These are phyloP conservation scores for Neurospora sp. DNA, from an alignment of 495 filamentous ascomycete genomes.

Conservation along the genomic window DNA sequence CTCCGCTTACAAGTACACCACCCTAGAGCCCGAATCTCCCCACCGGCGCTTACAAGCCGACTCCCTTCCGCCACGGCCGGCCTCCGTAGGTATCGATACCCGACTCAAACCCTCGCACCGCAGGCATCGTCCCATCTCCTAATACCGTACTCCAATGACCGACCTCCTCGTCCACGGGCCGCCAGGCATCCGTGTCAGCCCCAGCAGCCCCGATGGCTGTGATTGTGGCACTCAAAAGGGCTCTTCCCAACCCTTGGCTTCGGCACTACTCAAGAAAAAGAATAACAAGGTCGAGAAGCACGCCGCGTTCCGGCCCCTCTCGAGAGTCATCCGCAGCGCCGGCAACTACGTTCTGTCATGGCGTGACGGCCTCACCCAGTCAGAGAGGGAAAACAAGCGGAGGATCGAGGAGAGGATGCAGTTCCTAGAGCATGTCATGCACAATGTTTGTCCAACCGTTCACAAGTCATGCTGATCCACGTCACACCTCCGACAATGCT, in stretches of 20 bases:
- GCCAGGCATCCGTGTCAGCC: conserved; percentile 5
- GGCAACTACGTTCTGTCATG: conserved; percentile 40
- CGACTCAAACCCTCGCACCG: not conserved
- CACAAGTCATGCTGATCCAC: not conserved
- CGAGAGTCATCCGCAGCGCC: conserved; percentile 17
- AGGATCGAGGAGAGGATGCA: conserved; percentile 50
- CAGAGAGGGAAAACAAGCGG: conserved; percentile 41
- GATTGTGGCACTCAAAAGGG: conserved; percentile 3
- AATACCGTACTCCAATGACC: conserved; percentile 9
- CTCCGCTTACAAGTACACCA: not conserved
- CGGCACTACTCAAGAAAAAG: conserved; percentile 2
- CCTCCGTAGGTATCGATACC: not conserved
- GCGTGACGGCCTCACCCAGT: conserved; percentile 46
- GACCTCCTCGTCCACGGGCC: conserved; percentile 16
- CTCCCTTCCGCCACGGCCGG: not conserved
- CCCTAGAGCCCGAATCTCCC: not conserved
- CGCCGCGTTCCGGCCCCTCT: conserved; percentile 9
- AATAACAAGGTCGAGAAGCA: conserved; percentile 3
- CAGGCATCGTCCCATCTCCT: not conserved
- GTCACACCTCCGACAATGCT: not conserved
- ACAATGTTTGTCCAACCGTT: conserved; percentile 37
- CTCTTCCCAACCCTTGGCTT: not conserved
- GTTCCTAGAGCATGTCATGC: conserved; percentile 51
- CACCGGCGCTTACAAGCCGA: not conserved
- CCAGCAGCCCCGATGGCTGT: not conserved